A percentile compares a stretch with the other conserved stretches of the same genome.
phyloP scores from a whole-genome alignment of 2,329 filamentous ascomycete genomes.

The Neopestalotiopsis sp. region DNA sequence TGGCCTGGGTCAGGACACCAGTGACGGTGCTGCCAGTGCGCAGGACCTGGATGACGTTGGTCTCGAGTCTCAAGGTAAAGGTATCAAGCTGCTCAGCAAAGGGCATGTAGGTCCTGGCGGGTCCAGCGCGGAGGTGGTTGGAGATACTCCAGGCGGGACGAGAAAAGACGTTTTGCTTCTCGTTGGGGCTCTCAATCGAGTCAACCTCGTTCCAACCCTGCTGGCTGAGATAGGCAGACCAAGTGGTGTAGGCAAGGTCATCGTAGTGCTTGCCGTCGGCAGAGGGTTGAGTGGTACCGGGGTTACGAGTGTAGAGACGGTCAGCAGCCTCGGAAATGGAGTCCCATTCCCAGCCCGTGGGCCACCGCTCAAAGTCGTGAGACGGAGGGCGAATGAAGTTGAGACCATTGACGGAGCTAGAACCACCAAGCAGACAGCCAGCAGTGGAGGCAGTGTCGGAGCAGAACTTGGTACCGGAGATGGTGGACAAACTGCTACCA shows the following conservation, averaged over 20 bases:
- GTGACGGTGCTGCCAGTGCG: conserved; percentile 12
- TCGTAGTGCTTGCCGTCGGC: conserved; percentile 11
- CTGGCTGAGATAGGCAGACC: conserved; percentile 1
- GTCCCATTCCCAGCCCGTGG: conserved; percentile 6
- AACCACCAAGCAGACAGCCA: conserved; percentile 11
- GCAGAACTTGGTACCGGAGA: conserved; percentile 10
- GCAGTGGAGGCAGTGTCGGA: conserved; percentile 12
- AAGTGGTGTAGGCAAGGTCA: conserved; percentile 8
- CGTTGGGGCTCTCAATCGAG: conserved; percentile 11
- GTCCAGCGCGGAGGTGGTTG: conserved; percentile 10
- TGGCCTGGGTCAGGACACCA: conserved; percentile 4
- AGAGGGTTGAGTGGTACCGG: conserved; percentile 10
- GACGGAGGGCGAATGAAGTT: conserved; percentile 9
- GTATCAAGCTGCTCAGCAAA: conserved; percentile 10
- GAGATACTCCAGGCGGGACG: conserved; percentile 13
- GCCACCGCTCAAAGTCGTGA: conserved; percentile 12
- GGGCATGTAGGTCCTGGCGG: conserved; percentile 11
- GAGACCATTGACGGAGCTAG: conserved; percentile 9
- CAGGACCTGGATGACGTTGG: conserved; percentile 10
- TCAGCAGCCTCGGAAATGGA: conserved; percentile 2
- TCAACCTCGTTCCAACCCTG: conserved; percentile 4
- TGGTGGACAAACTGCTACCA: conserved; percentile 4
- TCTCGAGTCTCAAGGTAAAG: conserved; percentile 11
- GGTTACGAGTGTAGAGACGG: conserved; percentile 9
- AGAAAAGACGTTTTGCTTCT: conserved; percentile 11